Evolutionary conservation across 2,329 filamentous ascomycete species (phyloP).

Genomic region (Fusarium ambrosium): DNA sequence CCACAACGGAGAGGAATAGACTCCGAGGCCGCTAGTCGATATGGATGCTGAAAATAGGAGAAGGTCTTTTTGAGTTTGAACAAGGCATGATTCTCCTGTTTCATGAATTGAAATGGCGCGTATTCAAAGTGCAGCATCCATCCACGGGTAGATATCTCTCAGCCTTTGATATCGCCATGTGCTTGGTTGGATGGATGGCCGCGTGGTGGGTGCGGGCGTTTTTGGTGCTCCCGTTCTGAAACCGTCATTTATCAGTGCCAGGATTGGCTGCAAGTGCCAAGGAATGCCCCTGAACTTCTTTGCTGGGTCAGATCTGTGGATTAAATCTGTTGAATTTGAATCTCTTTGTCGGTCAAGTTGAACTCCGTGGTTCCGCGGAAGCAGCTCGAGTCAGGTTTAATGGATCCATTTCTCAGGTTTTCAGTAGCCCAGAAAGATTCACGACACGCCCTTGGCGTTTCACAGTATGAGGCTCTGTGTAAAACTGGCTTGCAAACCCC

Average conservation of each 20-base stretch:
- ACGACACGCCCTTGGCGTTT: conserved; percentile 11
- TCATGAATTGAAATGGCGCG: conserved; percentile 8
- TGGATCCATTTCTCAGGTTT: not conserved
- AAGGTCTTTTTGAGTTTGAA: not conserved
- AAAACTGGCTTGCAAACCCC: conserved; percentile 22
- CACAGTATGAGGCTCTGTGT: conserved; percentile 36
- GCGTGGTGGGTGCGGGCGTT: conserved; percentile 41
- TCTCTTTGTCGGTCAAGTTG: not conserved
- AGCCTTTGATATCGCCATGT: conserved; percentile 18
- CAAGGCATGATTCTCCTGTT: conserved; percentile 25
- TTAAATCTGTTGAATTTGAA: not conserved
- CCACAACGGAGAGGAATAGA: not conserved
- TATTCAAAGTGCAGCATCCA: not conserved
- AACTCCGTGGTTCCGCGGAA: not conserved
- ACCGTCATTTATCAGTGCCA: conserved; percentile 22
- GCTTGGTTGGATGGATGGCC: not conserved
- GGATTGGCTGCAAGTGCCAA: conserved; percentile 33
- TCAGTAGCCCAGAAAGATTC: not conserved
- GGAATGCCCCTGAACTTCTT: conserved; percentile 7
- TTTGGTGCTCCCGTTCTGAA: conserved; percentile 28
- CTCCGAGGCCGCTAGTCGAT: not conserved
- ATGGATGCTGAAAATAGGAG: conserved; percentile 6
- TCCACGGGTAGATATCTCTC: conserved; percentile 14
- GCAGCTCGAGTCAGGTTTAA: not conserved
- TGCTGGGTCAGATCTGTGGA: not conserved